phyloP scores from a whole-genome alignment of 1,284 basidiomycete species.

The Porodaedalea pini region DNA sequence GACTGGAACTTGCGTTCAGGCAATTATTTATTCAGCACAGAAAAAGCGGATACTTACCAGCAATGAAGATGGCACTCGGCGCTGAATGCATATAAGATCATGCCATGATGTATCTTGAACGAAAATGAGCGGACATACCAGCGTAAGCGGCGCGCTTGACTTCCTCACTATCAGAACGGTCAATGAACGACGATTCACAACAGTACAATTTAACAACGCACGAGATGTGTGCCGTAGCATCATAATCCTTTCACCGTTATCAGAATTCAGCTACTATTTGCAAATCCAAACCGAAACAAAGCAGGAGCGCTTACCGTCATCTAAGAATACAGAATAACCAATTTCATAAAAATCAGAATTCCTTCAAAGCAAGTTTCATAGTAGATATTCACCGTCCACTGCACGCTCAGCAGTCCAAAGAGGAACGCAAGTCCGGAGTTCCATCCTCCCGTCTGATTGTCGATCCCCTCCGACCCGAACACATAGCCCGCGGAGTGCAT shows the following conservation, averaged over 20 bases:
- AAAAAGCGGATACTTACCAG: conserved; percentile 42
- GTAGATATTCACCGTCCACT: conserved; percentile 73
- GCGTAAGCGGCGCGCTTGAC: conserved; percentile 86
- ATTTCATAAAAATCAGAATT: background rate
- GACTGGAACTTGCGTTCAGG: conserved; percentile 41
- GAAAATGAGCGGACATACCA: conserved; percentile 41
- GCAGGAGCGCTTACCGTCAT: conserved; percentile 54
- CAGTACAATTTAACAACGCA: conserved; percentile 34
- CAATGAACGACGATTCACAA: background rate
- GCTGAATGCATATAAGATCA: conserved; percentile 34
- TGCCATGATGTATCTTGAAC: background rate
- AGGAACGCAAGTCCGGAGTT: conserved; percentile 81
- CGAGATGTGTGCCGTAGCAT: conserved; percentile 87
- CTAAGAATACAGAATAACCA: conserved; percentile 29
- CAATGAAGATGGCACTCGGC: conserved; percentile 80
- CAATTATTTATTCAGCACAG: background rate
- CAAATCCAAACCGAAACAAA: background rate
- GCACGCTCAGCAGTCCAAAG: conserved; percentile 84
- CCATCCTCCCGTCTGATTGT: conserved; percentile 79
- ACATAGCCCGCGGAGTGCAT: conserved; percentile 82
- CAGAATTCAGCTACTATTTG: background rate
- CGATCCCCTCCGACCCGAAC: conserved; percentile 66
- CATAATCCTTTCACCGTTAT: conserved; percentile 47
- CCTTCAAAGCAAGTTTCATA: background rate
- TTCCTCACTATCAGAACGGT: conserved; percentile 59